phyloP scores from a whole-genome alignment of 2,329 filamentous ascomycete genomes.

The Trichoderma atrobrunneum region DNA sequence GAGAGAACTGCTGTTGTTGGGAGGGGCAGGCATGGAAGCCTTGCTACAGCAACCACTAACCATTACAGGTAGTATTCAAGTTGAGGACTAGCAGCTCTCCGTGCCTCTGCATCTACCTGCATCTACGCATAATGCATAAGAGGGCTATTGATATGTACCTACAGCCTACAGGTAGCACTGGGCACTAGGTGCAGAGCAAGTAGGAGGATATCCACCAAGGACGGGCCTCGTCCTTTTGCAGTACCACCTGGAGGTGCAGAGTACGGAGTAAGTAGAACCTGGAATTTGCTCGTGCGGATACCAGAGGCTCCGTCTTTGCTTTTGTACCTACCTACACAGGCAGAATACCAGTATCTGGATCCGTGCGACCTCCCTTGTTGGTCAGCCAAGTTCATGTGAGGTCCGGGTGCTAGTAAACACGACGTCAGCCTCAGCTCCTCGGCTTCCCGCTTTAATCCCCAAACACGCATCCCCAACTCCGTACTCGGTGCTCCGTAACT shows the following conservation, averaged over 20 bases:
- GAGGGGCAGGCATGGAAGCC: not conserved
- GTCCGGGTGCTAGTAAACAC: not conserved
- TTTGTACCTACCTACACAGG: not conserved
- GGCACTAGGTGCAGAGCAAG: not conserved
- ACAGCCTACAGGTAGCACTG: not conserved
- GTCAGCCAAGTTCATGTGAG: not conserved
- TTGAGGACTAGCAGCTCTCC: not conserved
- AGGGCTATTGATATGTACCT: conserved; percentile 5
- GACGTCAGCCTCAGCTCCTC: conserved; percentile 2
- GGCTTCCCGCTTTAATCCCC: not conserved
- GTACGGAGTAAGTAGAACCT: not conserved
- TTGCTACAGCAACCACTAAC: not conserved
- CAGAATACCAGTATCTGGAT: not conserved
- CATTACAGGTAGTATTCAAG: not conserved
- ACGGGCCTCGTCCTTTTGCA: not conserved
- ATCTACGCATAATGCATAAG: not conserved
- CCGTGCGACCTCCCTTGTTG: conserved; percentile 1
- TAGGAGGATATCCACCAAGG: not conserved
- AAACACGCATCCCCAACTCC: not conserved
- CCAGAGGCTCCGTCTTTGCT: not conserved
- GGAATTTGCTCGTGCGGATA: not conserved
- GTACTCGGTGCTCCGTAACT: not conserved
- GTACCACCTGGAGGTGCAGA: not conserved
- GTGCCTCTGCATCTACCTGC: not conserved
- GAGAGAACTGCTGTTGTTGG: not conserved